Evolutionary conservation across 2,329 filamentous ascomycete genomes (phyloP).

Genomic region (Fusarium sp.): DNA sequence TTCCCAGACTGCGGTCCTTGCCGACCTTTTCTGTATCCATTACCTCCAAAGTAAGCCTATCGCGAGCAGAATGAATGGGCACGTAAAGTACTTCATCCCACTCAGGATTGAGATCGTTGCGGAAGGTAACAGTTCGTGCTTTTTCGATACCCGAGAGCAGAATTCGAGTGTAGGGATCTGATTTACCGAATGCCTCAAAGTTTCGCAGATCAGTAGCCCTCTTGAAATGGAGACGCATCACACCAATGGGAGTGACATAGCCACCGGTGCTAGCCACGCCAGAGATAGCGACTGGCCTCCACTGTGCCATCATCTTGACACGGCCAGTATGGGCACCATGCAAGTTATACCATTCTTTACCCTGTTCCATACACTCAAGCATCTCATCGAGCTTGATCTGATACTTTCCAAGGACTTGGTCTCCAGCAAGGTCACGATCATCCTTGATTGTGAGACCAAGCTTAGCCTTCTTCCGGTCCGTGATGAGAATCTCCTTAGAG

Average conservation of each 20-base stretch:
- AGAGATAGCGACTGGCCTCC: slow-evolving; percentile 92
- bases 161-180: slow-evolving; percentile 92
- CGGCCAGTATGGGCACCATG: slow-evolving; percentile 84
- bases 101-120: slow-evolving; percentile 93
- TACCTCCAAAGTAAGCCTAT: slow-evolving; percentile 89
- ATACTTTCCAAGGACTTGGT: slow-evolving; percentile 90
- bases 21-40: slow-evolving; percentile 97
- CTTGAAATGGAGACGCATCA: slow-evolving; percentile 94
- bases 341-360: slow-evolving; percentile 96
- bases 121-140: slow-evolving; percentile 92
- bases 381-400: slow-evolving; percentile 97
- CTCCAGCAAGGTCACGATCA: slow-evolving; percentile 84
- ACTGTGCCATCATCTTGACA: slow-evolving; percentile 90
- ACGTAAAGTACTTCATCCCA: slow-evolving; percentile 98
- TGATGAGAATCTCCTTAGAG: slow-evolving; percentile 94
- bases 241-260: slow-evolving; percentile 93
- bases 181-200: slow-evolving; percentile 95
- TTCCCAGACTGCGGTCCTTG: slow-evolving; percentile 88
- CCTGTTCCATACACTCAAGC: slow-evolving; percentile 89
- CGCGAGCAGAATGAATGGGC: slow-evolving; percentile 85
- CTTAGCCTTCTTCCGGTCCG: slow-evolving; percentile 89
- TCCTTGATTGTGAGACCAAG: slow-evolving; percentile 95
- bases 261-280: slow-evolving; percentile 85
- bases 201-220: slow-evolving; percentile 87
- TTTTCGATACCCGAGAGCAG: slow-evolving; percentile 91